These are phyloP conservation scores for Phytophthora citrophthora DNA, from an alignment of 352 stramenopile species.

Conservation along the genomic window DNA sequence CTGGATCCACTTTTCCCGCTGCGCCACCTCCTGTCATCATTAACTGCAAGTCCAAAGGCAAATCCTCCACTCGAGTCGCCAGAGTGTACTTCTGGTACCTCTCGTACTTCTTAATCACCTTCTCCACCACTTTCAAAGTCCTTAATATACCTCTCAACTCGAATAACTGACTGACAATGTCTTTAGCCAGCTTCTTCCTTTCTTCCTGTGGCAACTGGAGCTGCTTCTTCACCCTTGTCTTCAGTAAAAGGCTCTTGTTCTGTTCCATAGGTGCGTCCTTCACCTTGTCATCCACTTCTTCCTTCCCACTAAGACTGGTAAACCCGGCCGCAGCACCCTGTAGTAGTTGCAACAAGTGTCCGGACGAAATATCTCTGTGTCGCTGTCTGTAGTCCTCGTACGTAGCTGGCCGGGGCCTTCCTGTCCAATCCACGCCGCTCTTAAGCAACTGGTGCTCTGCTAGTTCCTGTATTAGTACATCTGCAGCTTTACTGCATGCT, in stretches of 20 bases:
- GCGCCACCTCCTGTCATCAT: slow-evolving; percentile 30
- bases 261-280: slow-evolving; percentile 16
- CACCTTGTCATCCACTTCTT: slow-evolving; percentile 11
- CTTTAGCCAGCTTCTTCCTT: slow-evolving; percentile 56
- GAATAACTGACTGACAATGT: slow-evolving; percentile 59
- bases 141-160: slow-evolving; percentile 47
- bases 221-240: slow-evolving; percentile 43
- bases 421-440: slow-evolving; percentile 73
- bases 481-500: slow-evolving; percentile 65
- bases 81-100: slow-evolving; percentile 62
- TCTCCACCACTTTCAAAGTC: slow-evolving; percentile 64
- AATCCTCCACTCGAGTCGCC: slow-evolving; percentile 52
- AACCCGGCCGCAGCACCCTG: slow-evolving; percentile 33
- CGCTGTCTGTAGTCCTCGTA: slow-evolving; percentile 82
- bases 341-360: slow-evolving; percentile 71
- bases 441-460: slow-evolving; percentile 61
- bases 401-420: slow-evolving; percentile 46
- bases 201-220: slow-evolving; percentile 42
- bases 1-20: slow-evolving; percentile 1
- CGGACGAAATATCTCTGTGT: slow-evolving; percentile 70
- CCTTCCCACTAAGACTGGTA: slow-evolving; percentile 18
- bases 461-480: slow-evolving; percentile 73
- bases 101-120: slow-evolving; percentile 79
- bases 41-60: slow-evolving; percentile 54
- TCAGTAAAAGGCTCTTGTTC: slow-evolving; percentile 64